A percentile compares a stretch with the other conserved stretches of the same genome.
These are phyloP conservation scores for Taphrina wiesneri DNA, from an alignment of 1,139 yeast genomes.

Conservation along the genomic window DNA sequence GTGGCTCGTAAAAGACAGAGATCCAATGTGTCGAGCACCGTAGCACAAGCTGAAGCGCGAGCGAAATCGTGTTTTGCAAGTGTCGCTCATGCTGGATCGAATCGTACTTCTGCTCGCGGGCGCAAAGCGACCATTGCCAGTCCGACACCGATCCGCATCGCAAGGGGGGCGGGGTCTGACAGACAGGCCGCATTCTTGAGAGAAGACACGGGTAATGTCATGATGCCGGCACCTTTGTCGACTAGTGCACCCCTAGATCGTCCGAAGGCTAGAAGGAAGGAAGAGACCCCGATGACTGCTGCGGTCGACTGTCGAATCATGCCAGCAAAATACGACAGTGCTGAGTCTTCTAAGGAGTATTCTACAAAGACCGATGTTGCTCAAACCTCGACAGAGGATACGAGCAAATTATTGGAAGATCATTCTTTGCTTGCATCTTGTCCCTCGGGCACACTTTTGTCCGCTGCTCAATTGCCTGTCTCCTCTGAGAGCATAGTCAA, in stretches of 20 bases:
- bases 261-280: neutral
- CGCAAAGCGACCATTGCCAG: neutral
- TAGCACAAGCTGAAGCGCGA: neutral
- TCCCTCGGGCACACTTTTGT: neutral
- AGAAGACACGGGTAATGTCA: neutral
- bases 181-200: neutral
- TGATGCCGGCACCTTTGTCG: neutral
- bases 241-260: neutral
- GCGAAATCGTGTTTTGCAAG: neutral
- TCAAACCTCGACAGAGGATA: neutral
- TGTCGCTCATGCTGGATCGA: neutral
- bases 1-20: neutral
- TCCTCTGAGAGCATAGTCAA: neutral
- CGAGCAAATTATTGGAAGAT: neutral
- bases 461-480: neutral
- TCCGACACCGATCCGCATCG: neutral
- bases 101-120: neutral
- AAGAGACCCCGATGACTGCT: neutral
- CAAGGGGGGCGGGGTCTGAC: neutral
- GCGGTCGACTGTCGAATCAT: neutral
- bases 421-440: neutral
- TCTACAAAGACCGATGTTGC: neutral
- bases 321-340: neutral
- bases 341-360: neutral
- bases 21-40: neutral